phyloP scores from a whole-genome alignment of 495 filamentous ascomycete genomes.

The Barbatosphaeria neglecta region DNA sequence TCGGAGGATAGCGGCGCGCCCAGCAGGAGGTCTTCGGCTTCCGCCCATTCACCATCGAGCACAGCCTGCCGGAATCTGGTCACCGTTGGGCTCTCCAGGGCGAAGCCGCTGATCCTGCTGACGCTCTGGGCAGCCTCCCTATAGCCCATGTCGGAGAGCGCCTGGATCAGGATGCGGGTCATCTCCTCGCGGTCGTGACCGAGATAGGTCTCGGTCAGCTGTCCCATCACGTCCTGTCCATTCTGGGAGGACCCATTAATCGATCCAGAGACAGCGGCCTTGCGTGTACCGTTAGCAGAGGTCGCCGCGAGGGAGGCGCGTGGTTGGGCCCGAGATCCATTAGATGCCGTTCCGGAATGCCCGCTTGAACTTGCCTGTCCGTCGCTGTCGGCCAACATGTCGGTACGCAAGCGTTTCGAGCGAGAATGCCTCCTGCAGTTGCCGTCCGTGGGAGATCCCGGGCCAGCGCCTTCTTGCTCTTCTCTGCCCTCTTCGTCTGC shows the following conservation, averaged over 20 bases:
- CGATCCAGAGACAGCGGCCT: slow-evolving; percentile 12
- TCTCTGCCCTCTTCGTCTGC: neutral
- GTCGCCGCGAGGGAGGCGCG: slow-evolving; percentile 11
- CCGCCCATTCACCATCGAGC: slow-evolving; percentile 67
- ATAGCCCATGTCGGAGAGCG: slow-evolving; percentile 80
- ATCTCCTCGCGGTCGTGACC: slow-evolving; percentile 92
- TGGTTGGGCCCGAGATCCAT: slow-evolving; percentile 21
- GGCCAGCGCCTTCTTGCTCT: slow-evolving; percentile 4
- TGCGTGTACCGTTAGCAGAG: slow-evolving; percentile 29
- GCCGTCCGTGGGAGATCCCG: slow-evolving; percentile 3
- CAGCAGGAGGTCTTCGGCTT: slow-evolving; percentile 73
- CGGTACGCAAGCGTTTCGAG: slow-evolving; percentile 13
- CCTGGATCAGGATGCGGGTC: slow-evolving; percentile 84
- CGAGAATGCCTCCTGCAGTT: slow-evolving; percentile 1
- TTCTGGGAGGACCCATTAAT: slow-evolving; percentile 28
- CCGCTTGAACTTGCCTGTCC: slow-evolving; percentile 23
- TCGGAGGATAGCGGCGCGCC: slow-evolving; percentile 41
- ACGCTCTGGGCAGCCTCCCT: slow-evolving; percentile 59
- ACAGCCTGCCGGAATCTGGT: slow-evolving; percentile 75
- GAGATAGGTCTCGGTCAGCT: slow-evolving; percentile 29
- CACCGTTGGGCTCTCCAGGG: slow-evolving; percentile 76
- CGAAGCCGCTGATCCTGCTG: slow-evolving; percentile 72
- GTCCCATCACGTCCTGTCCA: slow-evolving; percentile 13
- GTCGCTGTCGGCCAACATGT: slow-evolving; percentile 21
- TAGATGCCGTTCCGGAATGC: slow-evolving; percentile 19